Evolutionary conservation across 192 early-diverging fungal species (phyloP), one percentile per base, ranked within the genome.

Genomic region (Dispira parvispora): DNA sequence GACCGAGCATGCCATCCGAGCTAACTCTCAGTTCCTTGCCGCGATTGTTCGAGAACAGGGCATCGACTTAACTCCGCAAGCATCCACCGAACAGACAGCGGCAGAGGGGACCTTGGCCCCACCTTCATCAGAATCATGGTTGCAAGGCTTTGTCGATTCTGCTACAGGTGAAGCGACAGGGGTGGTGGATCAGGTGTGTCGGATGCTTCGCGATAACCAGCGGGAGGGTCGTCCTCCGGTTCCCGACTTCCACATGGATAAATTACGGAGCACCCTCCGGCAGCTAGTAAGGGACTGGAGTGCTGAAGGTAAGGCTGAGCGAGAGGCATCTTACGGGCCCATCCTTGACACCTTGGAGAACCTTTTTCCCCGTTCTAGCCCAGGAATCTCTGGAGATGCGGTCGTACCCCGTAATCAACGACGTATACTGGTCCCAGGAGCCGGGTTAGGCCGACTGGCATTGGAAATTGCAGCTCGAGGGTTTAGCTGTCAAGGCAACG

Each of bases 251-350:
- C 87, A 94, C 55, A 89, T 93, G 84, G 90, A 92, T 63, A 95
- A 92, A 71, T 74, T 96, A 12, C 77, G 87, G 26, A 86, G 84
- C 57, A 96, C 91, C 0, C 70, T 98, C 56, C 84, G 88, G 63
- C 96, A 97, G 68, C 89, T 97, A 80, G 91, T 92, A 38, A 77
- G 96, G 23, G 96, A 99, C 68, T 99, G 96, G 96, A 80, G 86
- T 16, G 76, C 45, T 28, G 90, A 93, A 78, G 94, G 95, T 1
- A 62, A 76, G 66, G 32, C 65, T 14, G 96, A 99, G 67, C 72
- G 96, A 13, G 75, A 83, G 23, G 76, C 79, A 21, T 82, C 86
- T 2, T 99, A 94, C 72, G 73, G 71, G 12, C 92, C 91, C 0
- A 79, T 96, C n/a, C 57, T 96, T 21, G 66, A 81, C 14, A 81